A percentile compares a stretch with the other conserved stretches of the same genome.
Conservation (phyloP, 139 green algal genomes). For the Medakamo hakoo region DNA sequence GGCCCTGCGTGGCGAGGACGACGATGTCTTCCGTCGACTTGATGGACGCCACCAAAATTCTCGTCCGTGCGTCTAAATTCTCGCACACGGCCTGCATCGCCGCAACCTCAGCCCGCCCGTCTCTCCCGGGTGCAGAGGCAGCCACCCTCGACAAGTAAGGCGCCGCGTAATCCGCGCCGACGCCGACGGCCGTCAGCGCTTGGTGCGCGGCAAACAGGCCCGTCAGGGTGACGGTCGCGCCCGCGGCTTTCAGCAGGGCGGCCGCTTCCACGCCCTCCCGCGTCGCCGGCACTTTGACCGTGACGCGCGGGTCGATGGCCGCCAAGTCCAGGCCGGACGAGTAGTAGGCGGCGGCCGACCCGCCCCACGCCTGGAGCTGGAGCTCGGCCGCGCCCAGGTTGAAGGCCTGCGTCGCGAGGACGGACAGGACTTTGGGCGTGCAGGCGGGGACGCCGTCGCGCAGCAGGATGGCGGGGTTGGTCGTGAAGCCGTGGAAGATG, state of each 20-base stretch:
- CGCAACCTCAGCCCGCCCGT: background rate
- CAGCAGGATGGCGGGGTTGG: background rate
- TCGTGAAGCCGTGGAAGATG: background rate
- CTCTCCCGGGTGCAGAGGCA: background rate
- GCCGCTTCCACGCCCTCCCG: background rate
- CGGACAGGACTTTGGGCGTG: too few species aligned
- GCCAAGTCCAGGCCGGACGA: background rate
- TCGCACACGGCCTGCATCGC: background rate
- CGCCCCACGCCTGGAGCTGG: background rate
- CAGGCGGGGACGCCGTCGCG: background rate
- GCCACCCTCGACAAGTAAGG: background rate
- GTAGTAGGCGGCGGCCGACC: background rate
- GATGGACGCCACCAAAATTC: background rate
- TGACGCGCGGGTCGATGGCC: background rate
- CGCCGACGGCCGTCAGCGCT: background rate
- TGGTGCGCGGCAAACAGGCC: background rate
- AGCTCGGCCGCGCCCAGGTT: background rate
- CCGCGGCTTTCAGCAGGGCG: background rate
- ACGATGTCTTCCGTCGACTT: background rate
- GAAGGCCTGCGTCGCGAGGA: background rate
- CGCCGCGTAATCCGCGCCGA: background rate
- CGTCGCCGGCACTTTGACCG: background rate
- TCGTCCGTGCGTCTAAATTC: background rate
- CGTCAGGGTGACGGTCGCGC: background rate
- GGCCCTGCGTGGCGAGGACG: background rate